Percentiles rank a stretch among this genome's conserved stretches.
These are phyloP conservation scores for Acacia crassicarpa DNA, from an alignment of 306 rosid species.

Conservation along the genomic window DNA sequence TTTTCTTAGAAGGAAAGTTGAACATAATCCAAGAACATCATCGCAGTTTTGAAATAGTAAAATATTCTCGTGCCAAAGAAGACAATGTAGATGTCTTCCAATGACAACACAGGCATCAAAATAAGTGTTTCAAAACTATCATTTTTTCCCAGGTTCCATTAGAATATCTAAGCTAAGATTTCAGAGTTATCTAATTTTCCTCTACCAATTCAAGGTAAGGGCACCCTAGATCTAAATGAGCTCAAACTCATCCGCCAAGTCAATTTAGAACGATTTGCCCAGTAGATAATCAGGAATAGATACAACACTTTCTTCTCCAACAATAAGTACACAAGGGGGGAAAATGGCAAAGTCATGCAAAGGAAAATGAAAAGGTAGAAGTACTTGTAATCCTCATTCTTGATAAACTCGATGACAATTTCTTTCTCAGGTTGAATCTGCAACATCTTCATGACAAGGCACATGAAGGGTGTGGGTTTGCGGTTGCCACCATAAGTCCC, in stretches of 20 bases:
- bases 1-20: not conserved
- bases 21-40: not conserved
- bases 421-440: slow-evolving; percentile 99
- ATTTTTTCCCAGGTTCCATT: not conserved
- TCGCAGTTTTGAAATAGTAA: not conserved
- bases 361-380: not conserved
- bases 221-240: not conserved
- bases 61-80: not conserved
- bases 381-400: slow-evolving; percentile 93
- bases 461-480: slow-evolving; percentile 92
- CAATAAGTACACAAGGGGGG: not conserved
- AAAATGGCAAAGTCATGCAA: not conserved
- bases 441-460: slow-evolving; percentile 96
- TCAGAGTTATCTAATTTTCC: not conserved
- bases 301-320: not conserved
- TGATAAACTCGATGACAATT: slow-evolving; percentile 91
- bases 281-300: not conserved
- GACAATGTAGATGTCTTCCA: not conserved
- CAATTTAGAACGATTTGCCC: not conserved
- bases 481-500: slow-evolving; percentile 94
- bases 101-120: not conserved
- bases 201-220: not conserved
- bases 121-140: not conserved
- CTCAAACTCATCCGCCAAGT: not conserved
- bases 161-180: not conserved